Evolutionary conservation across 2,329 filamentous ascomycete genomes (phyloP), one percentile per base, ranked within the genome.

Genomic region (Curvularia sp.): DNA sequence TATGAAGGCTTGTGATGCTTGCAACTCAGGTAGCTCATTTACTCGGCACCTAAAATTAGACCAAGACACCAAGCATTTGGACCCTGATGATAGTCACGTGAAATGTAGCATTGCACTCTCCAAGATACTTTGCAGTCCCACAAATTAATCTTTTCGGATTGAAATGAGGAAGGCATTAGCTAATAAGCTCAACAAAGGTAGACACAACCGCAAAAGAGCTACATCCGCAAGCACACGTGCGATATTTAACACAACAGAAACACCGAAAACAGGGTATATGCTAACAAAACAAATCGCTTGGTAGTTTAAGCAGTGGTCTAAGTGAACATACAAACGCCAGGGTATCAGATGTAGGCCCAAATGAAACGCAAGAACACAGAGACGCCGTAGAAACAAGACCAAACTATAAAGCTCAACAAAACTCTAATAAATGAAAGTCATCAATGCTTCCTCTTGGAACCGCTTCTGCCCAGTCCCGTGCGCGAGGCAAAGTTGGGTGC

Each of bases 361-460:
- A 43, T 7, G n/a, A 31, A 18, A 31, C 26, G 13, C 38, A 12
- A 39, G 5, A 13, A 53, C 24, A 31, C 15, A 5, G 13, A 41
- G 31, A 12, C 30, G 22, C n/a, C 18, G 35, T 13, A n/a, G 43
- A 22, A 43, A 24, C 13, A 18, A 26, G 20, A 51, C 15, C 47
- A 41, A 18, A 28, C 26, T 15, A 44, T 26, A 30, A 20, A 41
- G 22, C n/a, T 38, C 31, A 31, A 35, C 7, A 15, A 43, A 10
- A 12, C 13, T 5, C 41, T 4, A 24, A 41, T 5, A 18, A 30
- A 1, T 22, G 2, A 42, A 4, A 42, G n/a, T 43, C 39, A 41
- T 54, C 28, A 60, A 5, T 54, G 30, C 57, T 60, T 62, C 56
- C 44, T 51, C 49, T 41, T 62, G 3, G 51, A 58, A 26, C 49